Base-by-base conservation (phyloP, 169 alveolate genomes). In the Perkinsus chesapeaki region DNA sequence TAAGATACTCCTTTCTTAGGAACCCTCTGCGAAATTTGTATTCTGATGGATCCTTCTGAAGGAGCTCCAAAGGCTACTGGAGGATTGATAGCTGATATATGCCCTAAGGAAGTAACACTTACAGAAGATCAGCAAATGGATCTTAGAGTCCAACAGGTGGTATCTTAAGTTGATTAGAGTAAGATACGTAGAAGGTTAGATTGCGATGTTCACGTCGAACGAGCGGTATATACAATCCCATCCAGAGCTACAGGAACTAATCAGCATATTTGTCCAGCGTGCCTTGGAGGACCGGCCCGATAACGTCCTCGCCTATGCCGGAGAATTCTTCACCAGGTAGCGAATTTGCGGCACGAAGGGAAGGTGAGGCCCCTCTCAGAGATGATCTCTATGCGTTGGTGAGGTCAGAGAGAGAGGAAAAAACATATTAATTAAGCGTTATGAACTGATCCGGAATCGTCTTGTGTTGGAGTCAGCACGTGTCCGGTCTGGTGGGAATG, bases 251-350 rank as follows among this genome's bases (percentile, higher is more conserved):
- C 73, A 91, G 39, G 93, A 94, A 7, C 94, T 96, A 31, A 91
- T 96, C 20, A 36, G 93, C 36, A 48, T 94, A 91, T 96, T 96
- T 39, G 94, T 96, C 39, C 90, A 95, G 47, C 95, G 93, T 39
- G 93, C 94, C 5, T 94, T 96, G 12, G 96, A 96, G 92, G 96
- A 96, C 39, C 92, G 95, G n/a, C 97, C 97, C 47, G 96, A 96
- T 7, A 93, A 94, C 60, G 92, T 95, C 23, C 94, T 95, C 34
- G 94, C 93, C 39, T 95, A 92, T 48, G 97, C 96, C 38, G 97
- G 97, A 3, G 39, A 93, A 16, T 96, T 95, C 94, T 96, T 95
- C 48, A 96, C 95, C 47, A 90, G 96, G 72, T 91, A 0, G 36
- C 23, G n/a, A n/a, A 20, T 5, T 3, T 27, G 12, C 0, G 37